Evolutionary conservation across 2,329 filamentous ascomycete genomes (phyloP).

Genomic region (Ceratocystis albifundus): DNA sequence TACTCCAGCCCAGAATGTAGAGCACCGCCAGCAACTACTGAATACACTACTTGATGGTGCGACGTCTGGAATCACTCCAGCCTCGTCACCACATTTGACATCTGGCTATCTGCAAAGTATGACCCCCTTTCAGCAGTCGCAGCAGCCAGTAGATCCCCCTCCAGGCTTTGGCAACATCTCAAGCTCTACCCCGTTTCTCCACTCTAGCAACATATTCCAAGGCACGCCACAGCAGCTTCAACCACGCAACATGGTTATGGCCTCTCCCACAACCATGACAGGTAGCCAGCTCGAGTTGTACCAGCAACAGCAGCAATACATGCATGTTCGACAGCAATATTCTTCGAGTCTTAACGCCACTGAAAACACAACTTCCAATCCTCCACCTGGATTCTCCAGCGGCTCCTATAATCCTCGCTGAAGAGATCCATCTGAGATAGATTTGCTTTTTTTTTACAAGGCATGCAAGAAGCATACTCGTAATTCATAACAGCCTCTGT

Average conservation of each 20-base stretch:
- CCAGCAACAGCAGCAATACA: conserved; percentile 7
- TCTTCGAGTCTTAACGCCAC: not conserved
- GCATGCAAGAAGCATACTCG: not conserved
- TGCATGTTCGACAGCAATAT: conserved; percentile 10
- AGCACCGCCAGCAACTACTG: conserved; percentile 17
- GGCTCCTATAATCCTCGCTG: conserved; percentile 12
- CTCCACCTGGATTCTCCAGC: conserved; percentile 15
- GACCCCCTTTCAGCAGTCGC: conserved; percentile 14
- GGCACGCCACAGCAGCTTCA: conserved; percentile 15
- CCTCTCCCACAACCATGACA: not conserved
- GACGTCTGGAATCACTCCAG: conserved; percentile 12
- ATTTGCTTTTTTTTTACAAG: not conserved
- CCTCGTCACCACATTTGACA: conserved; percentile 1
- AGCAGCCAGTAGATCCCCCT: conserved; percentile 8
- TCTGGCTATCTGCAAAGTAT: conserved; percentile 16
- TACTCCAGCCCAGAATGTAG: conserved; percentile 10
- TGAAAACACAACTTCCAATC: not conserved
- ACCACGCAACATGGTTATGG: conserved; percentile 13
- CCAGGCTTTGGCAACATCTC: conserved; percentile 10
- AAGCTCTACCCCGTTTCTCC: not conserved
- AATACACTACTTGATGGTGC: conserved; percentile 11
- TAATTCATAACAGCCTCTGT: no score
- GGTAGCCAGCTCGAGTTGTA: not conserved
- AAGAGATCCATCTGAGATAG: not conserved
- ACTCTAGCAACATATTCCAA: conserved; percentile 7